phyloP scores from a whole-genome alignment of 805 yeast species.

The Naumovozyma castellii region DNA sequence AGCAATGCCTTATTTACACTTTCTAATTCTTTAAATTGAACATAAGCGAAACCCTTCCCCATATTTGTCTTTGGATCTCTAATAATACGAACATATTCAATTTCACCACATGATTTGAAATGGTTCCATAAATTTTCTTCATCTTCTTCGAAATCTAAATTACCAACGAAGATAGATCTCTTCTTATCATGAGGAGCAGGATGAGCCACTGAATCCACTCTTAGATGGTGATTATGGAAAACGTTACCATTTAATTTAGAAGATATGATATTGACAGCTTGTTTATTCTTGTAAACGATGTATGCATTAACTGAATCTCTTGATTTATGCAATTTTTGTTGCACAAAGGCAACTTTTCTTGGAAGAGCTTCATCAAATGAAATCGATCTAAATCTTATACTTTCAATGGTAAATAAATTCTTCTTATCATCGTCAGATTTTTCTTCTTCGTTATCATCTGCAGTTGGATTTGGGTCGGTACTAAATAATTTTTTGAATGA shows the following conservation, averaged over 20 bases:
- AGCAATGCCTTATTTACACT: conserved; percentile 75
- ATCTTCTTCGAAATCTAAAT: conserved; percentile 81
- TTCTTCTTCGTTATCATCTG: conserved; percentile 5
- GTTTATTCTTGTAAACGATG: conserved; percentile 59
- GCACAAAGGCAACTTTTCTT: conserved; percentile 81
- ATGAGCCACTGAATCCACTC: conserved; percentile 90
- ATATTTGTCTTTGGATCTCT: conserved; percentile 89
- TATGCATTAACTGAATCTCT: conserved; percentile 84
- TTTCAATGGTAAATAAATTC: conserved; percentile 40
- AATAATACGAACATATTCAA: conserved; percentile 81
- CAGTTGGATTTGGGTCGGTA: conserved; percentile 9
- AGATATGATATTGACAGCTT: conserved; percentile 28
- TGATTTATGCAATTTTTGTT: conserved; percentile 63
- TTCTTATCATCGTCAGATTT: conserved; percentile 11
- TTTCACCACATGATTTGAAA: conserved; percentile 57
- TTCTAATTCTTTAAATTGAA: conserved; percentile 70
- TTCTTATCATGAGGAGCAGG: conserved; percentile 80
- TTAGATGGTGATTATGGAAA: conserved; percentile 63
- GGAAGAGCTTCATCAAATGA: conserved; percentile 83
- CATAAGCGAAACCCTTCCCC: conserved; percentile 96
- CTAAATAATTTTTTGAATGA: conserved; percentile 55
- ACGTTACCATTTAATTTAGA: conserved; percentile 54
- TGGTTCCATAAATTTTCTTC: conserved; percentile 86
- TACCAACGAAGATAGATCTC: conserved; percentile 84
- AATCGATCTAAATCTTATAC: conserved; percentile 85